Conservation (phyloP, 1,139 yeast species). For the Sugiyamaella japonica region DNA sequence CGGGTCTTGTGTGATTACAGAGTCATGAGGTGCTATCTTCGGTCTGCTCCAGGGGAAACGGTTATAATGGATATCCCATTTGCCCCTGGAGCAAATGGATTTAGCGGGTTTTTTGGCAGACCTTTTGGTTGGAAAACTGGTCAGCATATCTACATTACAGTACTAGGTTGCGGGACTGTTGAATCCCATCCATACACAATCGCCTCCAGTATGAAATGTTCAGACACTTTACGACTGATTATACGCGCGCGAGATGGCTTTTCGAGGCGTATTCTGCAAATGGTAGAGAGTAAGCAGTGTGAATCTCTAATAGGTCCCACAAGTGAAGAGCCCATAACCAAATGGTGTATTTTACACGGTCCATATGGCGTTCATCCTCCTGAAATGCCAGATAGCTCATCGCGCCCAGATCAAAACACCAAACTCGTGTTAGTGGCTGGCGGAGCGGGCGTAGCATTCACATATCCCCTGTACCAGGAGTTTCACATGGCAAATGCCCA, state of each 20-base stretch:
- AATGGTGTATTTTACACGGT: constrained; percentile 34
- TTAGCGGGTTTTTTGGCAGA: constrained; percentile 12
- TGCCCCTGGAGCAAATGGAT: constrained; percentile 24
- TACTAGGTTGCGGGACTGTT: constrained; percentile 28
- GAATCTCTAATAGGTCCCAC: background rate
- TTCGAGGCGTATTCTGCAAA: constrained; percentile 24
- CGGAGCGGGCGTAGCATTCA: constrained; percentile 38
- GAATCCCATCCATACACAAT: constrained; percentile 34
- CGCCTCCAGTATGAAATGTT: constrained; percentile 29
- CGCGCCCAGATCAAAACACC: constrained; percentile 3
- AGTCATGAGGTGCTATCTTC: constrained; percentile 25
- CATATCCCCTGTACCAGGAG: constrained; percentile 33
- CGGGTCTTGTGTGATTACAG: constrained; percentile 30
- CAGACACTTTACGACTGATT: constrained; percentile 29
- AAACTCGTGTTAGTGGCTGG: constrained; percentile 33
- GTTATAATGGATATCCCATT: constrained; percentile 30
- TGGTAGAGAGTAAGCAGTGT: constrained; percentile 1
- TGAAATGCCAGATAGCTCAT: constrained; percentile 17
- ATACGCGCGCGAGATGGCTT: constrained; percentile 35
- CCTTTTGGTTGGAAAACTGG: constrained; percentile 32
- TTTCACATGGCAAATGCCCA: constrained; percentile 20
- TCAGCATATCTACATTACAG: constrained; percentile 33
- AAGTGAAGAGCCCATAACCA: background rate
- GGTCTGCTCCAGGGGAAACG: constrained; percentile 31
- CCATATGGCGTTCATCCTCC: constrained; percentile 33